Conservation (phyloP, 495 filamentous ascomycete genomes). For the Pseudevernia furfuracea region DNA sequence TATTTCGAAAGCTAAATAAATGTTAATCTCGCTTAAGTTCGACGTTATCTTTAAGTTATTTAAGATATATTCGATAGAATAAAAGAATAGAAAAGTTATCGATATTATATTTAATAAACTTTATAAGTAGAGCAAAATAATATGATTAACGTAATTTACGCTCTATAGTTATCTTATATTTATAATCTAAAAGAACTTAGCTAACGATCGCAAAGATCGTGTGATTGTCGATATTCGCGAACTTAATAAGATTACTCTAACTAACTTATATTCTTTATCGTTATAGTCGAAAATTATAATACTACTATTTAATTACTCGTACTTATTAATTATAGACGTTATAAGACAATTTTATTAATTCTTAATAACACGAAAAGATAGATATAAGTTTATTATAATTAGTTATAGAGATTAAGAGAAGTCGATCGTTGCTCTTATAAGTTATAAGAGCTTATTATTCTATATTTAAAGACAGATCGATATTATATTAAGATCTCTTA, state of each 20-base stretch:
- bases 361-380: slow-evolving; percentile 1
- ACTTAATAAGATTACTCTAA: slow-evolving; percentile 14
- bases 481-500: neutral
- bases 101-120: slow-evolving; percentile 20
- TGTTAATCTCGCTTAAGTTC: neutral
- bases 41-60: neutral
- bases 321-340: slow-evolving; percentile 6
- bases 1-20: neutral
- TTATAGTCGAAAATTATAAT: slow-evolving; percentile 8
- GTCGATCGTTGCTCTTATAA: slow-evolving; percentile 10
- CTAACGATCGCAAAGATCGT: neutral
- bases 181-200: slow-evolving; percentile 17
- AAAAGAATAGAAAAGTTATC: slow-evolving; percentile 16
- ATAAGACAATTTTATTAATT: slow-evolving; percentile 14
- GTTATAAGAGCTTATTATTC: neutral
- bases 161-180: slow-evolving; percentile 17
- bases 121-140: slow-evolving; percentile 16
- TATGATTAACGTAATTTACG: slow-evolving; percentile 1
- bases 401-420: slow-evolving; percentile 11
- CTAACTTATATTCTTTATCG: slow-evolving; percentile 5
- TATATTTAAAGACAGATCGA: slow-evolving; percentile 4
- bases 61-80: slow-evolving; percentile 7
- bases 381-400: slow-evolving; percentile 10
- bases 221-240: slow-evolving; percentile 10
- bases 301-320: neutral